Evolutionary conservation across 2,329 filamentous ascomycete species (phyloP), one percentile per base, ranked within the genome.

Genomic region (Trichocomaceae sp.): DNA sequence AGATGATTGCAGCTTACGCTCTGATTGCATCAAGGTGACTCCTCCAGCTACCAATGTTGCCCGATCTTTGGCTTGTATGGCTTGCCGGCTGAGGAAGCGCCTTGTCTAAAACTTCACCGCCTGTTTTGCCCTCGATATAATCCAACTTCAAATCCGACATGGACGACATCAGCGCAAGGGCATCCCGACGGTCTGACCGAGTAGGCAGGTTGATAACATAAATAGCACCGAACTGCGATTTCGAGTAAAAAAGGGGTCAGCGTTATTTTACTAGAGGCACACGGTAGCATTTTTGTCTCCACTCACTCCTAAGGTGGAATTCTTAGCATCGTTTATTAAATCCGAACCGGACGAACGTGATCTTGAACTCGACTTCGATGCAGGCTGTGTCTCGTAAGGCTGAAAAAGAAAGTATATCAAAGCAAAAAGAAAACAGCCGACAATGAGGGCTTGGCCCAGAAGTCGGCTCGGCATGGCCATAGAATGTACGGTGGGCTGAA

Each of bases 161-260:
- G 0, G 72, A 66, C 39, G 73, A 69, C 5, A 72, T 68, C 9
- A 81, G 63, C 1, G 71, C 64, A 17, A 81, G 64, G 2, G 72
- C 73, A 68, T 81, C 78, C 49, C 75, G 71, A 59, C 78, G 77
- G 61, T 80, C 77, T 3, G 71, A 74, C 33, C 78, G 69, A 41
- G 74, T 69, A 4, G 75, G 73, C 9, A 80, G 65, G 4, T 74
- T 72, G 46, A 81, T 68, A 22, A 75, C 72, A 53, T 77, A 76
- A 26, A 79, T 66, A 47, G 74, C 72, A 51, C 77, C 65, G 57
- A 77, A 77, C 68, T 70, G 44, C 29, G 45, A 15, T 29, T 19
- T 17, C 2, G 35, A 19, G 26, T 15, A n/a, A 23, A 20, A 31
- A 35, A n/a, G n/a, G n/a, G 10, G 22, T 35, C 2, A 17, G 15